Conservation (phyloP, 805 yeast genomes). For the Yarrowia sp. region DNA sequence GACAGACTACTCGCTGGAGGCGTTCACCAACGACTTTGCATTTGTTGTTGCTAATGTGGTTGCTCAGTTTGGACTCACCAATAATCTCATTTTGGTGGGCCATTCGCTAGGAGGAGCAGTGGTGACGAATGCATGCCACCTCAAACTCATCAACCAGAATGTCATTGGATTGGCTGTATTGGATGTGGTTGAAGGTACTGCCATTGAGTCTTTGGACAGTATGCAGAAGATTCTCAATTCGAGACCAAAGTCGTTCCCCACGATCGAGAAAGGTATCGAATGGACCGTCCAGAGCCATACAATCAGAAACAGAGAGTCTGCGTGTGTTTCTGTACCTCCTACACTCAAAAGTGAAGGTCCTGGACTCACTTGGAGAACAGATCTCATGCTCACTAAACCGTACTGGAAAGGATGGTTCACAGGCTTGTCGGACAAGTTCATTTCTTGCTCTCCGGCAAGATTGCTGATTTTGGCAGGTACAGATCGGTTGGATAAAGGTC, state of each 20-base stretch:
- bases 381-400: slow-evolving; percentile 56
- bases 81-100: slow-evolving; percentile 62
- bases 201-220: slow-evolving; percentile 61
- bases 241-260: slow-evolving; percentile 62
- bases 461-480: slow-evolving; percentile 82
- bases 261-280: slow-evolving; percentile 59
- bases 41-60: slow-evolving; percentile 44
- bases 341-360: slow-evolving; percentile 43
- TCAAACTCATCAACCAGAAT: slow-evolving; percentile 29
- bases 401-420: slow-evolving; percentile 84
- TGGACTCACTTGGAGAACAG: slow-evolving; percentile 58
- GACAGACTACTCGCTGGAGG: slow-evolving; percentile 46
- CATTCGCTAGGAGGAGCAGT: slow-evolving; percentile 94
- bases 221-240: slow-evolving; percentile 65
- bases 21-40: slow-evolving; percentile 58
- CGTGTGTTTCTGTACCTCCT: slow-evolving; percentile 74
- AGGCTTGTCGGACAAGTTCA: slow-evolving; percentile 57
- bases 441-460: slow-evolving; percentile 56
- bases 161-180: slow-evolving; percentile 66
- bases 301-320: slow-evolving; percentile 59
- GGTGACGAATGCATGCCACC: slow-evolving; percentile 51
- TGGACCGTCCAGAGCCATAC: slow-evolving; percentile 72
- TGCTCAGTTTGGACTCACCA: slow-evolving; percentile 28
- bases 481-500: slow-evolving; percentile 77
- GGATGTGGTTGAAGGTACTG: slow-evolving; percentile 94